A percentile compares a stretch with the other conserved stretches of the same genome.
Conservation (phyloP, 495 filamentous ascomycete species). For the Talaromyces adpressus region DNA sequence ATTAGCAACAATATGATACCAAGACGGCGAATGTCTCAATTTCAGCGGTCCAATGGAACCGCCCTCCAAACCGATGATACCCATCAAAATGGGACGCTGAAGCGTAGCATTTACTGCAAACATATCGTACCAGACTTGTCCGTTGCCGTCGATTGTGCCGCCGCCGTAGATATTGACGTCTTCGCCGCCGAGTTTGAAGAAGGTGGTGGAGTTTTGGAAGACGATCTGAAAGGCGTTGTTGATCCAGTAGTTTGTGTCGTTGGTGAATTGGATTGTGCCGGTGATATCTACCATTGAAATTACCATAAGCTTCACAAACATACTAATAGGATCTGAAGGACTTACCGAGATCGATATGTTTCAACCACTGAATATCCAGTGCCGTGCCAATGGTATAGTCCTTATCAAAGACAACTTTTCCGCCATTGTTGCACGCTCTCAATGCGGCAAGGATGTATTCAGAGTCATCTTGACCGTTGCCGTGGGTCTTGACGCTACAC, state of each 20-base stretch:
- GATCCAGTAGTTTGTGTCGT: slow-evolving; percentile 64
- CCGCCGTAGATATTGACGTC: slow-evolving; percentile 64
- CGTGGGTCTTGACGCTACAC: slow-evolving; percentile 29
- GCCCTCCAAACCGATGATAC: slow-evolving; percentile 55
- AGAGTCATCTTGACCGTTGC: slow-evolving; percentile 51
- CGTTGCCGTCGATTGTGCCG: slow-evolving; percentile 58
- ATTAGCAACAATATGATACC: slow-evolving; percentile 63
- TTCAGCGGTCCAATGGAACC: slow-evolving; percentile 55
- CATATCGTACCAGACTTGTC: slow-evolving; percentile 64
- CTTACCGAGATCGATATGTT: slow-evolving; percentile 53
- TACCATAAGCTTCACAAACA: neutral
- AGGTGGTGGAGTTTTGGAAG: slow-evolving; percentile 61
- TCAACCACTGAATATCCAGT: slow-evolving; percentile 56
- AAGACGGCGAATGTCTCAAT: slow-evolving; percentile 58
- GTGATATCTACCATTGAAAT: slow-evolving; percentile 36
- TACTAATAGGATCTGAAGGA: no score
- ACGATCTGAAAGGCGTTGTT: slow-evolving; percentile 48
- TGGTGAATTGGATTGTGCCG: slow-evolving; percentile 51
- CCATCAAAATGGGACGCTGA: slow-evolving; percentile 53
- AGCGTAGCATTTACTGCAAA: slow-evolving; percentile 48
- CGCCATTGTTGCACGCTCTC: slow-evolving; percentile 59
- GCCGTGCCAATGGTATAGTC: slow-evolving; percentile 58
- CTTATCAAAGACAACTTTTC: slow-evolving; percentile 54
- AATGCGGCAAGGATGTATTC: slow-evolving; percentile 49
- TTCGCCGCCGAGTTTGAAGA: slow-evolving; percentile 62